A percentile compares a stretch with the other conserved stretches of the same genome.
Conservation (phyloP, 306 rosid species). For the Prunus mira region DNA sequence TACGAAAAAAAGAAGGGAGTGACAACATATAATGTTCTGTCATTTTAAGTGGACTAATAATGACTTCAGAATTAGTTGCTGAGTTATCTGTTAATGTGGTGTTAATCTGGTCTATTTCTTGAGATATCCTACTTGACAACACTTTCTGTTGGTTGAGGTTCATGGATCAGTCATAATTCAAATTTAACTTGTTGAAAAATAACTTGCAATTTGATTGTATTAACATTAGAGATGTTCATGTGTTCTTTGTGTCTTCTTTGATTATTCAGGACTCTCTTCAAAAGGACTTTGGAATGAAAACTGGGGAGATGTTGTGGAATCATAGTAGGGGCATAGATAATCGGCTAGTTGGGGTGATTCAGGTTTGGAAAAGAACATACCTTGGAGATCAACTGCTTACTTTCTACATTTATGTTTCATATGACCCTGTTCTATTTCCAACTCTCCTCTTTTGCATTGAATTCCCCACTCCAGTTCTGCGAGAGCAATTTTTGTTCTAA, state of each 20-base stretch:
- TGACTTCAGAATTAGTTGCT: neutral
- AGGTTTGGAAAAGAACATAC: constrained; percentile 49
- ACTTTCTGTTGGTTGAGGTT: neutral
- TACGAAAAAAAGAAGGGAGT: neutral
- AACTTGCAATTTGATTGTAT: neutral
- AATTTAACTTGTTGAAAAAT: neutral
- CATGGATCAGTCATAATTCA: constrained; percentile 2
- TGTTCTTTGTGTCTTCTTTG: constrained; percentile 20
- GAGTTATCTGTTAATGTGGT: neutral
- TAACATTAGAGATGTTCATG: constrained; percentile 23
- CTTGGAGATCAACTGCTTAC: neutral
- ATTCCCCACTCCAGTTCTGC: neutral
- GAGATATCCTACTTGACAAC: neutral
- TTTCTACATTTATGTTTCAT: neutral
- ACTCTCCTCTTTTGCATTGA: neutral
- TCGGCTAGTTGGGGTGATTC: constrained; percentile 74
- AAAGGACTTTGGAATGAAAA: constrained; percentile 77
- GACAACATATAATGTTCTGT: neutral
- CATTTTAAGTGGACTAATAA: neutral
- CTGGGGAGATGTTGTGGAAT: constrained; percentile 91
- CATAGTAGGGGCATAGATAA: constrained; percentile 85
- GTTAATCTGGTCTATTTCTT: neutral
- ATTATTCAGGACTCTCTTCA: constrained; percentile 67
- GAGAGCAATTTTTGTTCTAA: neutral
- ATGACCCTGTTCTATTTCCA: neutral